Evolutionary conservation across 495 filamentous ascomycete species (phyloP).

Genomic region (Staphylotrichum tortipilum): DNA sequence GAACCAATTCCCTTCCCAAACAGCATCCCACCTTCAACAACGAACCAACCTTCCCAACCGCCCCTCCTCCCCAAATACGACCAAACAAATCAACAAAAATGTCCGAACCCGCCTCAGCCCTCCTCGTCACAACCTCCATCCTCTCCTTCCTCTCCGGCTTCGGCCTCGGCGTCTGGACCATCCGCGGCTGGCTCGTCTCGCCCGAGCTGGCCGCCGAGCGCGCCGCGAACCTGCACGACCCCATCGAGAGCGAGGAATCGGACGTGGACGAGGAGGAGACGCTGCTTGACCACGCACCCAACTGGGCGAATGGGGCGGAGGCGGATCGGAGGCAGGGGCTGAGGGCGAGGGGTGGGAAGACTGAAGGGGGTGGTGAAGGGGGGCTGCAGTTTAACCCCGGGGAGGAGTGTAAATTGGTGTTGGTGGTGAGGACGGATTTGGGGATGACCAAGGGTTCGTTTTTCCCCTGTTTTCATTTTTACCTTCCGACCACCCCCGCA

Average conservation of each 20-base stretch:
- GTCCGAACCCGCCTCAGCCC: conserved; percentile 7
- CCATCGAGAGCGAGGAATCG: conserved; percentile 42
- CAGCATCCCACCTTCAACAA: neutral
- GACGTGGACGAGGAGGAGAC: conserved; percentile 45
- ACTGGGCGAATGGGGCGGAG: conserved; percentile 45
- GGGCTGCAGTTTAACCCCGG: conserved; percentile 35
- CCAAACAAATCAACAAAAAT: neutral
- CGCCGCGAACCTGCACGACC: conserved; percentile 25
- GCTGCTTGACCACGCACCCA: conserved; percentile 50
- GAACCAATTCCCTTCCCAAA: neutral
- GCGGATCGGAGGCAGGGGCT: conserved; percentile 43
- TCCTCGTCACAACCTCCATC: conserved; percentile 55
- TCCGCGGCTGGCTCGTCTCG: conserved; percentile 42
- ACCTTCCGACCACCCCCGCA: neutral
- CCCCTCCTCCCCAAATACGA: neutral
- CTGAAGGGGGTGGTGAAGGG: conserved; percentile 10
- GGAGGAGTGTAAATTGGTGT: conserved; percentile 89
- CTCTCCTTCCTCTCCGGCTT: conserved; percentile 57
- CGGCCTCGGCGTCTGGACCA: conserved; percentile 43
- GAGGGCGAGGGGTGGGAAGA: conserved; percentile 17
- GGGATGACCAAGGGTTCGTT: conserved; percentile 88
- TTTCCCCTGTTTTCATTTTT: neutral
- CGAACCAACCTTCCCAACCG: neutral
- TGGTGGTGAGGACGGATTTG: conserved; percentile 86
- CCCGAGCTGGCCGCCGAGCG: conserved; percentile 33